phyloP scores from a whole-genome alignment of 441 rosid genomes.

The Gossypium gossypioides region DNA sequence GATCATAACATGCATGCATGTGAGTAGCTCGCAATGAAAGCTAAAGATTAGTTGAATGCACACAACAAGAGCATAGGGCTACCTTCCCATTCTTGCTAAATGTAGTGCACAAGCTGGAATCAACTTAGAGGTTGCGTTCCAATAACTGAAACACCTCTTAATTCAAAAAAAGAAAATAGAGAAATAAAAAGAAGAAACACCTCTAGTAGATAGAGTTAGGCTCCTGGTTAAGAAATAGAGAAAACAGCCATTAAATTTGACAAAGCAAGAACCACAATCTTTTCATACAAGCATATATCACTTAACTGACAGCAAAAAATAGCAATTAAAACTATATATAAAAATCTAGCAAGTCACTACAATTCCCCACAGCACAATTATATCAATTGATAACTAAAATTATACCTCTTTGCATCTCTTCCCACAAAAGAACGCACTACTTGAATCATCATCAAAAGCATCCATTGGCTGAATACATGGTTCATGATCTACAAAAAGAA shows the following conservation, averaged over 20 bases:
- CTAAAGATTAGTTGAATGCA: not conserved
- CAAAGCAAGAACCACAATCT: not conserved
- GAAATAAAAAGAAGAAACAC: not conserved
- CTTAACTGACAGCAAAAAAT: not conserved
- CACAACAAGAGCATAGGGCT: not conserved
- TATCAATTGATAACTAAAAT: slow-evolving; percentile 7
- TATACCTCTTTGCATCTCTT: slow-evolving; percentile 75
- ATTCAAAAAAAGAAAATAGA: too few species aligned
- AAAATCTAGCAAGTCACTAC: slow-evolving; percentile 12
- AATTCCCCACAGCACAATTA: slow-evolving; percentile 2
- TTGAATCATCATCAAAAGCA: slow-evolving; percentile 23
- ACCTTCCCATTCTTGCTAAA: not conserved
- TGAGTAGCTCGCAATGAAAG: not conserved
- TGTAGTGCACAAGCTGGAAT: not conserved
- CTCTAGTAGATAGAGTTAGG: not conserved
- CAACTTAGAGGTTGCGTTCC: not conserved
- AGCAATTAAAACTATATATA: not conserved
- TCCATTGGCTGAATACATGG: slow-evolving; percentile 39
- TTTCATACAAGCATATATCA: not conserved
- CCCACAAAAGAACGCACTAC: slow-evolving; percentile 53
- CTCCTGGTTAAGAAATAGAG: not conserved
- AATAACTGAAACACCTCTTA: not conserved
- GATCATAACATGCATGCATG: not conserved
- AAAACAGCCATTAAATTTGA: not conserved
- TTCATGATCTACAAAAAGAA: slow-evolving; percentile 63